Percentiles rank a stretch among this genome's conserved stretches.
phyloP scores from a whole-genome alignment of 768 basidiomycete species.

The Boletus vermiculosoides region DNA sequence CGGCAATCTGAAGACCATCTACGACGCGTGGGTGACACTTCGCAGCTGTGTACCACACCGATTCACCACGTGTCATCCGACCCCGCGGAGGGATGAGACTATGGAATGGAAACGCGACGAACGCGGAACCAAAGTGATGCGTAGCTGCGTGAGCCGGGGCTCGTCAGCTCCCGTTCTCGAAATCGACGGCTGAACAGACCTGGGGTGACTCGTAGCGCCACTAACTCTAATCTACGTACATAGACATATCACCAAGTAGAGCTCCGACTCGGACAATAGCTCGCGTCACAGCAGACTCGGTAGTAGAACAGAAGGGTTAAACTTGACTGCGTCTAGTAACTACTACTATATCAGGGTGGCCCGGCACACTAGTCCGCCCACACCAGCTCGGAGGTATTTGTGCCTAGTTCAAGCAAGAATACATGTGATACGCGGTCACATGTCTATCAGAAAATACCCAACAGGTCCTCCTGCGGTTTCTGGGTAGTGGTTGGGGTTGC shows the following conservation, averaged over 20 bases:
- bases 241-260: background rate
- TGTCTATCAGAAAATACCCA: constrained; percentile 50
- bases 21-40: background rate
- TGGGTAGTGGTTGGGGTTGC: constrained; percentile 24
- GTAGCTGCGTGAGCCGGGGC: too few relatives aligned
- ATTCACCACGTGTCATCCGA: background rate
- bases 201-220: background rate
- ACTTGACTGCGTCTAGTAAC: background rate
- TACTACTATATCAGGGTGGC: background rate
- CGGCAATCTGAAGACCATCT: background rate
- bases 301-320: background rate
- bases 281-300: background rate
- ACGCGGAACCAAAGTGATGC: background rate
- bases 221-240: background rate
- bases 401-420: background rate
- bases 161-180: too few relatives aligned
- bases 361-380: background rate
- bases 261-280: background rate
- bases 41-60: background rate
- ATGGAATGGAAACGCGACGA: background rate
- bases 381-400: background rate
- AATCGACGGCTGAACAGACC: background rate
- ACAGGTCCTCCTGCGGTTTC: constrained; percentile 48
- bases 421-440: constrained; percentile 1
- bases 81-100: background rate